Evolutionary conservation across 2,329 filamentous ascomycete genomes (phyloP), one percentile per base, ranked within the genome.

Genomic region (Aspergillus floridensis): DNA sequence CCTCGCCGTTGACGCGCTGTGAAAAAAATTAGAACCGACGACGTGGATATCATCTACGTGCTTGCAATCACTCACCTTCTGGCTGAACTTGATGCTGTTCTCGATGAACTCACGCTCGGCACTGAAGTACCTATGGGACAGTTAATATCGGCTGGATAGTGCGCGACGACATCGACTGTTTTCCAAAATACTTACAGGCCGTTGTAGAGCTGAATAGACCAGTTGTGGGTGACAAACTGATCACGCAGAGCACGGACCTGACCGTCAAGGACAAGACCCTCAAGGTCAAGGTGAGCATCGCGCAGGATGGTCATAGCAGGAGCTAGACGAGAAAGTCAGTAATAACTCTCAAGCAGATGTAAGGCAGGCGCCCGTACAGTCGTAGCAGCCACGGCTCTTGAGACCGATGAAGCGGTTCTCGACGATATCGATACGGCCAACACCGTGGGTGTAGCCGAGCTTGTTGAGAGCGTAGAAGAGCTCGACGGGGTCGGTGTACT

Each of bases 401-500:
- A 93, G 82, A 64, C 90, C 90, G 71, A 91, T 89, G 80, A 89
- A 91, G 56, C 90, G 84, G 80, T 90, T 90, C 77, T 92, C 89
- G 62, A 93, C 90, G 72, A 93, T 93, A 76, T 93, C 90, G 66
- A 93, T 88, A 70, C 91, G 82, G 69, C 90, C 91, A 66, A 93
- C 85, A 73, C 91, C 91, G 79, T 92, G 81, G 65, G 81, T 83
- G 74, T 85, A 84, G 65, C 85, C 91, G 64, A 93, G 88, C 60
- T 84, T 80, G 79, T 93, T 93, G 67, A 86, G 82, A 58, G 84
- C 82, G 62, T 86, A 80, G 81, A 93, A 93, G 59, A 93, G 80
- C 71, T 89, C 87, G 58, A 91, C 82, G 5, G 86, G 81, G 70
- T 89, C 88, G 58, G 88, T 91, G 67, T 85, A 81, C 41, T 79